Percentiles rank a stretch among this genome's conserved stretches.
Evolutionary conservation across 2,329 filamentous ascomycete genomes (phyloP).

Genomic region (Leptographium lundbergii): DNA sequence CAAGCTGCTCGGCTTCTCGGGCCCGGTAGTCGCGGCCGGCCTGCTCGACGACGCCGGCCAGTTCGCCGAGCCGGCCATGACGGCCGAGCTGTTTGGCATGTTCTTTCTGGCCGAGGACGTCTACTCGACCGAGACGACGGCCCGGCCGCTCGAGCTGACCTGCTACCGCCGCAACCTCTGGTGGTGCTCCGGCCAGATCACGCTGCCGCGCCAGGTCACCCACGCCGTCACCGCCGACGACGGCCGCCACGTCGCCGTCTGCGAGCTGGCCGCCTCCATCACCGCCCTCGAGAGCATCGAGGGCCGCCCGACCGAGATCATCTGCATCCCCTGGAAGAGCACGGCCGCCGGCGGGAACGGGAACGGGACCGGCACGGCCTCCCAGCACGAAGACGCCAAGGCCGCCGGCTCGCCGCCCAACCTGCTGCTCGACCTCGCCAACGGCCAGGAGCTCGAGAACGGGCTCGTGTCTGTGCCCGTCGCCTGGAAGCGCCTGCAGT

Average conservation of each 20-base stretch:
- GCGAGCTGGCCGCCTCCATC: conserved; percentile 69
- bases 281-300: conserved; percentile 86
- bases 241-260: conserved; percentile 62
- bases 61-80: conserved; percentile 51
- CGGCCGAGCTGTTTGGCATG: conserved; percentile 74
- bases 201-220: conserved; percentile 58
- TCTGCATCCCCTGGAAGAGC: conserved; percentile 93
- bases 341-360: conserved; percentile 38
- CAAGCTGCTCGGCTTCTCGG: conserved; percentile 63
- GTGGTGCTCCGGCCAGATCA: conserved; percentile 83
- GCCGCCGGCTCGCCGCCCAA: conserved; percentile 38
- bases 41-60: conserved; percentile 55
- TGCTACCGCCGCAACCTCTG: conserved; percentile 93
- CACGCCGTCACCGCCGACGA: conserved; percentile 59
- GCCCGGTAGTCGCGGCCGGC: conserved; percentile 45
- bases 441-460: conserved; percentile 61
- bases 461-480: conserved; percentile 64
- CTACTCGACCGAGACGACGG: conserved; percentile 45
- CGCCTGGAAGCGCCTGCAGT: conserved; percentile 88
- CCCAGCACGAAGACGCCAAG: conserved; percentile 28
- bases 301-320: conserved; percentile 83
- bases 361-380: conserved; percentile 15
- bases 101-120: conserved; percentile 79
- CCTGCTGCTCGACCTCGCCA: conserved; percentile 39
- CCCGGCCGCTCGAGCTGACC: conserved; percentile 65